Conservation (phyloP, 768 basidiomycete genomes). For the Melanogaster broomeanus region DNA sequence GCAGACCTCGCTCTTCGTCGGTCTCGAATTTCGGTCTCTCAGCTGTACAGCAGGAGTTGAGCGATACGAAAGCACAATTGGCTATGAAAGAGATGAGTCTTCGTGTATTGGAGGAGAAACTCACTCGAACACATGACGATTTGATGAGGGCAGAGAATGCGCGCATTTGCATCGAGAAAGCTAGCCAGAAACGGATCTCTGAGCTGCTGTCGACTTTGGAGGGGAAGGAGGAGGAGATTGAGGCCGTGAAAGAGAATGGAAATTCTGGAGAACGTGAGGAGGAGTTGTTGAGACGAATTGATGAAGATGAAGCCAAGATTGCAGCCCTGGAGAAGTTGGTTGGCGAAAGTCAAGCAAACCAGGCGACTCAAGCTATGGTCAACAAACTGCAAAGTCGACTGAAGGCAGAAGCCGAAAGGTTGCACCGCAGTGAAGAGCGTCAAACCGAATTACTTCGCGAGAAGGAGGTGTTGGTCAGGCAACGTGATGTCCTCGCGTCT, state of each 20-base stretch:
- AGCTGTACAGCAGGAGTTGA: slow-evolving; percentile 57
- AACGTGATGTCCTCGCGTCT: slow-evolving; percentile 40
- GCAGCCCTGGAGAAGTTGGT: slow-evolving; percentile 53
- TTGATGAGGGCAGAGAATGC: slow-evolving; percentile 59
- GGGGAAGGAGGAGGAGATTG: slow-evolving; percentile 62
- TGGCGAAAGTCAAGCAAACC: slow-evolving; percentile 38
- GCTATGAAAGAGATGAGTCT: slow-evolving; percentile 48
- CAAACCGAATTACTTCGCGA: slow-evolving; percentile 51
- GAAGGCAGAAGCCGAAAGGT: slow-evolving; percentile 42
- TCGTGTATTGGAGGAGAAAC: slow-evolving; percentile 44
- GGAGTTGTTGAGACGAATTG: slow-evolving; percentile 63
- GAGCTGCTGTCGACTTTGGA: slow-evolving; percentile 46
- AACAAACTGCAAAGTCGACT: slow-evolving; percentile 45
- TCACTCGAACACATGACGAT: slow-evolving; percentile 49
- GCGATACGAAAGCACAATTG: slow-evolving; percentile 45
- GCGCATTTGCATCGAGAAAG: slow-evolving; percentile 54
- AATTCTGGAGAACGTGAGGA: slow-evolving; percentile 53
- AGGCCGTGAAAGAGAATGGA: slow-evolving; percentile 41
- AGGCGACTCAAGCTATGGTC: slow-evolving; percentile 33
- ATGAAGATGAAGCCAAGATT: slow-evolving; percentile 73
- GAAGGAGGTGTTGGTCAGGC: slow-evolving; percentile 51
- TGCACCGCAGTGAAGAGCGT: slow-evolving; percentile 42
- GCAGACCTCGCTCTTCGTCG: slow-evolving; percentile 61
- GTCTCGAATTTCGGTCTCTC: slow-evolving; percentile 51
- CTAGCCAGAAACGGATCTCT: slow-evolving; percentile 43